phyloP scores from a whole-genome alignment of 1,284 basidiomycete genomes.

The Termitomyces sp. region DNA sequence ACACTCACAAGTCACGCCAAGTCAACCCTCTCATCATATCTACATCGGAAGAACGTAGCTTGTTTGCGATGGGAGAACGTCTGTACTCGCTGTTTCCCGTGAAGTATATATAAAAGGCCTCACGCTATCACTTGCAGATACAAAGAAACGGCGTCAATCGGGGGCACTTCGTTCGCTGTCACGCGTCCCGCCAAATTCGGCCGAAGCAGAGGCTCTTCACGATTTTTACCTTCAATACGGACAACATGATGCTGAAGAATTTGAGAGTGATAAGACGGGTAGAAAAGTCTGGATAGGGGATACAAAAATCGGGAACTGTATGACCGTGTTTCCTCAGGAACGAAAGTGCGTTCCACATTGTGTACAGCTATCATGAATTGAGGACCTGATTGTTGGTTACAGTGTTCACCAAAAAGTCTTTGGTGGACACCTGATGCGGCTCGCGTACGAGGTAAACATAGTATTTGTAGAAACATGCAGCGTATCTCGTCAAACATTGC shows the following conservation, averaged over 20 bases:
- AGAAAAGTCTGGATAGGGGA: conserved; percentile 61
- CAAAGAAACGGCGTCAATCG: conserved; percentile 51
- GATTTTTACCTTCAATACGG: conserved; percentile 57
- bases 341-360: conserved; percentile 54
- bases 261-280: conserved; percentile 12
- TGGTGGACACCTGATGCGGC: conserved; percentile 54
- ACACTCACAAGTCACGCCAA: conserved; percentile 56
- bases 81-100: conserved; percentile 16
- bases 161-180: conserved; percentile 54
- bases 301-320: conserved; percentile 59
- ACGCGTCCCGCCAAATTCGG: conserved; percentile 66
- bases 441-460: conserved; percentile 56
- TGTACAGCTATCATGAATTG: background rate
- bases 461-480: background rate
- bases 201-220: conserved; percentile 66
- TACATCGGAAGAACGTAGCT: conserved; percentile 56
- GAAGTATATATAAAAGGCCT: background rate
- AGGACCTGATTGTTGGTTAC: background rate
- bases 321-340: conserved; percentile 84
- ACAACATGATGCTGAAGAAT: conserved; percentile 26
- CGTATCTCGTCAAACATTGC: background rate
- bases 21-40: conserved; percentile 64
- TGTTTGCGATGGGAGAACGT: conserved; percentile 71
- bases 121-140: conserved; percentile 20
- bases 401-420: conserved; percentile 81